Evolutionary conservation across 495 filamentous ascomycete genomes (phyloP), one percentile per base, ranked within the genome.

Genomic region (Hypoxylon perforatum): DNA sequence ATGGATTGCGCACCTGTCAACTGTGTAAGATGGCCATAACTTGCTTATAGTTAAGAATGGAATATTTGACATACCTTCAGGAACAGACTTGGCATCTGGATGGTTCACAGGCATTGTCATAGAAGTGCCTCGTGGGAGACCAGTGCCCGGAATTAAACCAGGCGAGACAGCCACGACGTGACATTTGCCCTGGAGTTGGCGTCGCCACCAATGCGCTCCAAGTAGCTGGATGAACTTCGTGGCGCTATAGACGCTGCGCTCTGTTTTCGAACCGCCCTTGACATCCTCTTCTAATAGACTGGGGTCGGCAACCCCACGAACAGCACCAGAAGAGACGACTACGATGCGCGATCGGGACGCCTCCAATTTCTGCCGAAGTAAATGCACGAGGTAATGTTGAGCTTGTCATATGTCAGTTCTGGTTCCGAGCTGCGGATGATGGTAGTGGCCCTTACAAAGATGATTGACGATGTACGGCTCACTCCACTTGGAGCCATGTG

Each of bases 181-280:
- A 49, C 72, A 76, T 46, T 65, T 63, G 7, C 67, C 78, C 28
- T 66, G 50, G 14, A 83, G 71, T 55, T 80, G 69, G n/a, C 81
- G 77, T 12, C 79, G 80, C 81, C 81, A 83, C 80, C 80, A 82
- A 47, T 83, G 80, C 10, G 80, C 77, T 23, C 70, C 66, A 12
- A 82, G 76, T 4, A 83, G 72, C 61, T 81, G 76, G 18, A 76
- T 67, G 35, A 83, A 83, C 59, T 83, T 83, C 12, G 75, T 75
- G 35, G 72, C 67, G 17, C 51, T 2, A 51, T 83, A 83, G 5
- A 76, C 48, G 2, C 21, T 65, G 6, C 36, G 50, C 2, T 63
- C 59, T 8, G 63, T 64, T 2, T 72, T 75, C 4, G 77, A 69
- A 9, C 58, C 71, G 3, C 59, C 71, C 33, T 73, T 72, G 25